Conservation (phyloP, 768 basidiomycete species). For the Suillus paluster region DNA sequence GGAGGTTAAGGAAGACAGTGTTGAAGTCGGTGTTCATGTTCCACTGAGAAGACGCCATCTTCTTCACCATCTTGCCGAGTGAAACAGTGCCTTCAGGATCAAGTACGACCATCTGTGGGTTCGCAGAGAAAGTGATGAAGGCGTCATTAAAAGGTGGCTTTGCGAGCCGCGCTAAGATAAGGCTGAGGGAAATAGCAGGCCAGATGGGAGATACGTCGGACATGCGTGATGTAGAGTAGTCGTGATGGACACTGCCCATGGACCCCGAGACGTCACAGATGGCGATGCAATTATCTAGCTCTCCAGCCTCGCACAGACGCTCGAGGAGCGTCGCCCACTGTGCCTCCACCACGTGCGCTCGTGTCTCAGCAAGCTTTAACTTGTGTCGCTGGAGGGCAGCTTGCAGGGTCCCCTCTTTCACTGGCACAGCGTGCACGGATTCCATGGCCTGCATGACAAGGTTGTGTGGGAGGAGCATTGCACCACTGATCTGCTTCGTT, state of each 20-base stretch:
- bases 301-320: conserved; percentile 54
- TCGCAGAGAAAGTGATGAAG: conserved; percentile 70
- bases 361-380: conserved; percentile 36
- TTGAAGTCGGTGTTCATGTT: conserved; percentile 65
- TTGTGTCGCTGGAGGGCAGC: conserved; percentile 29
- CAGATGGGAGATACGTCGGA: conserved; percentile 49
- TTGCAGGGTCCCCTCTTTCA: background rate
- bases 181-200: conserved; percentile 66
- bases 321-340: conserved; percentile 70
- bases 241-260: conserved; percentile 50
- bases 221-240: conserved; percentile 5
- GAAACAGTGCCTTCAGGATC: conserved; percentile 40
- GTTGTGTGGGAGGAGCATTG: conserved; percentile 68
- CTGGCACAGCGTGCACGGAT: background rate
- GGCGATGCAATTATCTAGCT: conserved; percentile 65
- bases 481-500: conserved; percentile 61
- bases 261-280: conserved; percentile 78
- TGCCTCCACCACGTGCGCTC: conserved; percentile 54
- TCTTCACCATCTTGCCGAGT: conserved; percentile 41
- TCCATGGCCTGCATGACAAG: conserved; percentile 47
- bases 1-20: conserved; percentile 62
- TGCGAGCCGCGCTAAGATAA: conserved; percentile 65
- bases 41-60: conserved; percentile 47
- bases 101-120: conserved; percentile 54
- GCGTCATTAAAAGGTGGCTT: conserved; percentile 64